These are phyloP conservation scores for Fusarium goolgardi DNA, from an alignment of 2,329 filamentous ascomycete species.

Conservation along the genomic window DNA sequence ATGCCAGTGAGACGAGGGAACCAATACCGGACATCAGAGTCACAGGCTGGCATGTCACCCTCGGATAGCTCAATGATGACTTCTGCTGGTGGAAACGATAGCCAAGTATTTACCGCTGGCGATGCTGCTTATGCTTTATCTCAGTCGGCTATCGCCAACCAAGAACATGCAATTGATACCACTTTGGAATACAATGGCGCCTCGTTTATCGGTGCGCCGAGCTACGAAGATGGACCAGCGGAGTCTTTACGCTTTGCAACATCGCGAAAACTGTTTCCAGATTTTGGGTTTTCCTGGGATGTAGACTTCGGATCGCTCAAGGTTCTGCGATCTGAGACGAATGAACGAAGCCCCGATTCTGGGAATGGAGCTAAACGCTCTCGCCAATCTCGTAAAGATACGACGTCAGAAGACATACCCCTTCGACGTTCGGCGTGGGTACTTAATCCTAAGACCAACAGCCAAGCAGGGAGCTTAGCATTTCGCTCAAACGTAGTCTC, in stretches of 20 bases:
- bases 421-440: slow-evolving; percentile 37
- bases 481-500: slow-evolving; percentile 15
- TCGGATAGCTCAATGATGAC: slow-evolving; percentile 41
- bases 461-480: slow-evolving; percentile 10
- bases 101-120: slow-evolving; percentile 29
- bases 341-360: slow-evolving; percentile 24
- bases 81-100: slow-evolving; percentile 36
- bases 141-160: slow-evolving; percentile 23
- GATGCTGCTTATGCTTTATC: slow-evolving; percentile 33
- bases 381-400: slow-evolving; percentile 30
- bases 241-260: slow-evolving; percentile 33
- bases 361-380: slow-evolving; percentile 33
- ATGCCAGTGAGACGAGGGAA: slow-evolving; percentile 44
- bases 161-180: slow-evolving; percentile 31
- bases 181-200: slow-evolving; percentile 31
- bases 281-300: slow-evolving; percentile 42
- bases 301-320: slow-evolving; percentile 32
- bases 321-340: slow-evolving; percentile 24
- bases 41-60: slow-evolving; percentile 41
- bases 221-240: slow-evolving; percentile 27
- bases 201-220: slow-evolving; percentile 31
- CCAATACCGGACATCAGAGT: slow-evolving; percentile 45
- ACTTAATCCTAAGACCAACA: slow-evolving; percentile 24
- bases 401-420: slow-evolving; percentile 13
- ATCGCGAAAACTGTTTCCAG: slow-evolving; percentile 32